Conservation (phyloP, 305 asterid species). For the Vinca major region DNA sequence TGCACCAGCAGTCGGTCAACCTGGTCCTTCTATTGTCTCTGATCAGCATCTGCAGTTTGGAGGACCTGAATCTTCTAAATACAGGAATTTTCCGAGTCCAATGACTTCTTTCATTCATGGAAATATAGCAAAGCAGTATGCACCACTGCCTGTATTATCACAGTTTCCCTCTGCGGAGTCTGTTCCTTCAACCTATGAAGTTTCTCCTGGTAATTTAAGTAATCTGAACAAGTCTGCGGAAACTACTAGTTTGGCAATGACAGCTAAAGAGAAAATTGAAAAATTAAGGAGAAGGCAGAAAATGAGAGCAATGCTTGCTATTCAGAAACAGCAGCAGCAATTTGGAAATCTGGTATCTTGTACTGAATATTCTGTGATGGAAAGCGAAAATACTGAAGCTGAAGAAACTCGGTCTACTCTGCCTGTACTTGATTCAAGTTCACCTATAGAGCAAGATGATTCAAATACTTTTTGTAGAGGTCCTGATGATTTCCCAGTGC, state of each 20-base stretch:
- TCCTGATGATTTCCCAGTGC: conserved; percentile 44
- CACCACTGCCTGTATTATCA: conserved; percentile 30
- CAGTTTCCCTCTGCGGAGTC: conserved; percentile 33
- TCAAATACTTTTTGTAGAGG: conserved; percentile 31
- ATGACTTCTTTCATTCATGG: conserved; percentile 44
- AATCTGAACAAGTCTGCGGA: conserved; percentile 29
- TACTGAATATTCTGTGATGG: conserved; percentile 36
- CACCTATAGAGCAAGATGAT: conserved; percentile 51
- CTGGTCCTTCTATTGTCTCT: conserved; percentile 31
- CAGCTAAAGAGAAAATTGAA: conserved; percentile 84
- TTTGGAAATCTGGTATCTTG: conserved; percentile 50
- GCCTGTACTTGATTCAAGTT: conserved; percentile 35
- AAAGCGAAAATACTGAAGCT: conserved; percentile 44
- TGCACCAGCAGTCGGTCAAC: conserved; percentile 30
- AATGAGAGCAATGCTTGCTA: conserved; percentile 83
- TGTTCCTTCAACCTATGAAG: conserved; percentile 36
- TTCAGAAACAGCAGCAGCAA: conserved; percentile 76
- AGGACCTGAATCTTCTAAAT: conserved; percentile 39
- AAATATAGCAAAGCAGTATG: conserved; percentile 38
- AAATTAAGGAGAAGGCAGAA: conserved; percentile 86
- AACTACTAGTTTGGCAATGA: conserved; percentile 51
- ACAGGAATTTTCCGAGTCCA: conserved; percentile 32
- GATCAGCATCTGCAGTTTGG: conserved; percentile 44
- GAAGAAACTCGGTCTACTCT: conserved; percentile 26
- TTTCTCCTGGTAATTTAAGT: conserved; percentile 32